Conservation (phyloP, 2,329 filamentous ascomycete genomes). For the Xylariaceae sp. region DNA sequence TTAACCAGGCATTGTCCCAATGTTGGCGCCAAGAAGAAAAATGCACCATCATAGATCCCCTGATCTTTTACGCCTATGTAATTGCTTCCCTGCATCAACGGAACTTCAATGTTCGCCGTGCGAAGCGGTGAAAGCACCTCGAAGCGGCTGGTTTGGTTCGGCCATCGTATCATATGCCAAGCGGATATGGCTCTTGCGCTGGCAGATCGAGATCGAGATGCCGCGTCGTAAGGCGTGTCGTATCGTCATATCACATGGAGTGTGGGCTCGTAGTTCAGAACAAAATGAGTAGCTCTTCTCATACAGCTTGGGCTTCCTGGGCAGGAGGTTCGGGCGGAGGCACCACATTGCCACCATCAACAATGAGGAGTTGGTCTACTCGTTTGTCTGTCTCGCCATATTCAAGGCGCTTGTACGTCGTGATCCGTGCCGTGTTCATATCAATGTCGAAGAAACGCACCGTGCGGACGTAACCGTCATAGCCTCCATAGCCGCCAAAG, state of each 20-base stretch:
- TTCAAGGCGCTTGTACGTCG: slow-evolving; percentile 88
- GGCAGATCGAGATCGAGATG: neutral
- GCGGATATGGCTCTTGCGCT: neutral
- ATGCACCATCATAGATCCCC: neutral
- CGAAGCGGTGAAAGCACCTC: neutral
- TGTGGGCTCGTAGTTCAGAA: neutral
- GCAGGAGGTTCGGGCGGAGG: slow-evolving; percentile 14
- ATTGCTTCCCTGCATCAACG: neutral
- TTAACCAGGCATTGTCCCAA: neutral
- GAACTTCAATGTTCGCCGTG: neutral
- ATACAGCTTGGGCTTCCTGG: neutral
- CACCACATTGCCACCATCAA: slow-evolving; percentile 51
- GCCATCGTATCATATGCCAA: neutral
- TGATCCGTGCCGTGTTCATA: slow-evolving; percentile 80
- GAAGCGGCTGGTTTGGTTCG: neutral
- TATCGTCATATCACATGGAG: neutral
- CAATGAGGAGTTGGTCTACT: slow-evolving; percentile 61
- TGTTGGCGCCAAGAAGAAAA: neutral
- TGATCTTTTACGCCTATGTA: neutral
- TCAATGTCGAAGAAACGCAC: slow-evolving; percentile 90
- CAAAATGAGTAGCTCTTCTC: neutral
- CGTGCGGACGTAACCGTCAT: slow-evolving; percentile 76
- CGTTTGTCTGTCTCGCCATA: slow-evolving; percentile 49
- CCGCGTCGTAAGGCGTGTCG: neutral
- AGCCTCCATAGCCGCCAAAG: slow-evolving; percentile 93